Evolutionary conservation across 257 asterid species (phyloP).

Genomic region (Datura wrightii): DNA sequence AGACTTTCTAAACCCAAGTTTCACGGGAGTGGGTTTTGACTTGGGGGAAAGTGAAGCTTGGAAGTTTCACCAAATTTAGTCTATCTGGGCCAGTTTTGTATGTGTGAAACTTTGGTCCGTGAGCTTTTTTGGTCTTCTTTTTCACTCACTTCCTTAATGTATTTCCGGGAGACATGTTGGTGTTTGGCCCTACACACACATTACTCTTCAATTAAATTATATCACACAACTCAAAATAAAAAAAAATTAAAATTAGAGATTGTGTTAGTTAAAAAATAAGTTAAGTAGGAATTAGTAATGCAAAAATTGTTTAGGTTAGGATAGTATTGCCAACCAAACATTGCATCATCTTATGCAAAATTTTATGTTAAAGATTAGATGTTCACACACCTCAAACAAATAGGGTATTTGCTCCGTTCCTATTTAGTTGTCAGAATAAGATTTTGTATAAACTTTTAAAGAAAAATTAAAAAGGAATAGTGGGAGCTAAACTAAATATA

Average conservation of each 20-base stretch:
- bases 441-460: too few species aligned
- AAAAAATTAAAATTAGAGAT: not conserved
- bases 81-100: not conserved
- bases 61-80: not conserved
- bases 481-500: too few species aligned
- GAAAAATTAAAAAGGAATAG: too few species aligned
- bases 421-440: too few species aligned
- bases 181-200: not conserved
- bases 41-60: not conserved
- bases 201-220: not conserved
- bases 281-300: not conserved
- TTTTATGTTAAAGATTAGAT: too few species aligned
- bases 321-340: too few species aligned
- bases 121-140: slow-evolving; percentile 6
- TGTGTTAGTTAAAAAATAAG: rapidly evolving
- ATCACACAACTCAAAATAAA: rapidly evolving
- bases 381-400: too few species aligned
- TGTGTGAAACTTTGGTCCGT: slow-evolving; percentile 5
- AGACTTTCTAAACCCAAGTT: not conserved
- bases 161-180: not conserved
- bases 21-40: slow-evolving; percentile 23
- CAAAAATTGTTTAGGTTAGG: not conserved
- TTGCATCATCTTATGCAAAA: too few species aligned
- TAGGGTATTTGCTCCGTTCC: too few species aligned
- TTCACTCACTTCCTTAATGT: not conserved